Conservation (phyloP, 23 red algal genomes). For the Porphyridium purpureum region DNA sequence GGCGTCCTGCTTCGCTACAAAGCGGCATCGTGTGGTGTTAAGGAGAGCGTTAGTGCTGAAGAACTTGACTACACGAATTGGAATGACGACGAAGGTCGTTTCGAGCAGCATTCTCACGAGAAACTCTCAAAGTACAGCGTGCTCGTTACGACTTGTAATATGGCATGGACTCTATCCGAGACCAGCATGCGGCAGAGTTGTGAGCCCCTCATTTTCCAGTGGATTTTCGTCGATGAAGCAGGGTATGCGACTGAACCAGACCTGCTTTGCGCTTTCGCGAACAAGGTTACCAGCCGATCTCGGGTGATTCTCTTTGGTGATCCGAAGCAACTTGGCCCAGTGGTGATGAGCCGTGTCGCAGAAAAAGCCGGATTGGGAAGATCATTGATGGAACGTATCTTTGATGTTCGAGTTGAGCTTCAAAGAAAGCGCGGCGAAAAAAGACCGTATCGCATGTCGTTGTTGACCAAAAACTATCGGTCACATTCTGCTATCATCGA, state of each 20-base stretch:
- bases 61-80: not conserved
- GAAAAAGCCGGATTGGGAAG: not conserved
- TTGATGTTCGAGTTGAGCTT: not conserved
- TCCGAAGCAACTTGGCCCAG: constrained; percentile 1
- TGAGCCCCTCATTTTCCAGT: not conserved
- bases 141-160: not conserved
- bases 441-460: not conserved
- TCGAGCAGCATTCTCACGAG: not conserved
- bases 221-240: not conserved
- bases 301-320: not conserved
- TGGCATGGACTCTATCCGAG: not conserved
- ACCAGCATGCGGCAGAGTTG: not conserved
- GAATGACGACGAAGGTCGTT: not conserved
- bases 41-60: not conserved
- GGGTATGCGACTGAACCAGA: not conserved
- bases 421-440: not conserved
- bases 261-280: not conserved
- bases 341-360: not conserved
- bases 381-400: not conserved
- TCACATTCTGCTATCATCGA: not conserved
- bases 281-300: not conserved
- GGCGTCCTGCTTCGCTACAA: not conserved
- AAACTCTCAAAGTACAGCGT: not conserved
- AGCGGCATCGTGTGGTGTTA: not conserved
- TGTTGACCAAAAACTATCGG: not conserved